Base-by-base conservation (phyloP, 768 basidiomycete genomes). In the Termitomyces eurrhizus region DNA sequence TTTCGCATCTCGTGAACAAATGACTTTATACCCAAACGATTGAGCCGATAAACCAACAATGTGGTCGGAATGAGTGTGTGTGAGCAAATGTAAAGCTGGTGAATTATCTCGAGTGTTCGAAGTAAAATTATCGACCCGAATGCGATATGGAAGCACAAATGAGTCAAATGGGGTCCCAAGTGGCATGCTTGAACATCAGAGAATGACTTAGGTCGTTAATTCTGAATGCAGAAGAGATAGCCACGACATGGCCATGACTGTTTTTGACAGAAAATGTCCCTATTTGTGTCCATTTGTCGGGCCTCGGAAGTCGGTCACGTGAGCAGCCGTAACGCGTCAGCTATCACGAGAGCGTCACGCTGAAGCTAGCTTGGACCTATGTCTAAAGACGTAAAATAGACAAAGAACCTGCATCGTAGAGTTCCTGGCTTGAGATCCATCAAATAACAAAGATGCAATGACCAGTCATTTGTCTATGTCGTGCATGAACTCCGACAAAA, bases 11-110 rank as follows among this genome's bases (percentile, higher is more conserved):
- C 77, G 72, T 0, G 94, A 93, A 73, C 93, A 95, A 58, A 91
- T 73, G 9, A 97, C 84, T 2, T 75, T 78, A 46, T 85, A 83
- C 2, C 82, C 85, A 68, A 95, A 95, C 0, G 86, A 87, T 60
- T 86, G 84, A 26, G 90, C 83, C 21, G 86, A 80, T 32, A 97
- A 80, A 4, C 95, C 94, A 46, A 73, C 74, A 56, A 93, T 80
- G 68, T 97, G 95, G 73, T 96, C 95, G 0, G 93, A 82, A 73
- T 96, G 95, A 0, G 93, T 91, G 69, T 97, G 94, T 0, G 89
- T 86, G 57, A 97, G 82, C n/a, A 97, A 82, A 70, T 92, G 84
- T 12, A 94, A 78, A 5, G 80, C 72, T 5, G 80, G 77, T 9
- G 75, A 58, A 46, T 73, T 66, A 60, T 78, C 66, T 21, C 73